Percentiles rank a stretch among this genome's conserved stretches.
These are phyloP conservation scores for Erysimum pusillum DNA, from an alignment of 441 rosid genomes.

Conservation along the genomic window DNA sequence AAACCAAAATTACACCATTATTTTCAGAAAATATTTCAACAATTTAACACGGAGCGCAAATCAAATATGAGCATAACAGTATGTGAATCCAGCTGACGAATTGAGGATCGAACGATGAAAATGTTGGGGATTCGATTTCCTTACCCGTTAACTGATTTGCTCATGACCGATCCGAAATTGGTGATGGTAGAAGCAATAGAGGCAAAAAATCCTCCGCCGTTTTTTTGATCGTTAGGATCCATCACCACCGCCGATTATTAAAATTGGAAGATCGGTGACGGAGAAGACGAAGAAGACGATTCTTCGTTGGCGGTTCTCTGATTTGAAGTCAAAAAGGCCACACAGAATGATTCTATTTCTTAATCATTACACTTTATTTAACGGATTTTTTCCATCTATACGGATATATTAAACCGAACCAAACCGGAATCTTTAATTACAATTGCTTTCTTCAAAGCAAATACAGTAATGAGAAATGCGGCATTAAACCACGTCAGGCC, in stretches of 20 bases:
- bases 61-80: not conserved
- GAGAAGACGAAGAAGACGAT: conserved; percentile 16
- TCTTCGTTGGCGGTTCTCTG: conserved; percentile 16
- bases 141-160: conserved; percentile 92
- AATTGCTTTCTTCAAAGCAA: not conserved
- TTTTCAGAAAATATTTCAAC: not conserved
- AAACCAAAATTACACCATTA: not conserved
- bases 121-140: not conserved
- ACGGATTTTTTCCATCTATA: too few relatives aligned
- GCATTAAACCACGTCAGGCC: not conserved
- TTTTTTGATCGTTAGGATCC: conserved; percentile 78
- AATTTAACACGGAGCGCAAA: not conserved
- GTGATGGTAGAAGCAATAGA: conserved; percentile 76
- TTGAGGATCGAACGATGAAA: not conserved
- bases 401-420: not conserved
- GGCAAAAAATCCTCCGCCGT: conserved; percentile 62
- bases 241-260: conserved; percentile 40
- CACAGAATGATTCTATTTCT: not conserved
- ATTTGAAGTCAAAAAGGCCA: conserved; percentile 3
- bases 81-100: not conserved
- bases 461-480: too few relatives aligned
- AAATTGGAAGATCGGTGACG: not conserved
- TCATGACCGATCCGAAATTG: conserved; percentile 71
- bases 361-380: not conserved
- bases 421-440: not conserved